A percentile compares a stretch with the other conserved stretches of the same genome.
Conservation (phyloP, 2,329 filamentous ascomycete genomes). For the Pezicula neosporulosa region DNA sequence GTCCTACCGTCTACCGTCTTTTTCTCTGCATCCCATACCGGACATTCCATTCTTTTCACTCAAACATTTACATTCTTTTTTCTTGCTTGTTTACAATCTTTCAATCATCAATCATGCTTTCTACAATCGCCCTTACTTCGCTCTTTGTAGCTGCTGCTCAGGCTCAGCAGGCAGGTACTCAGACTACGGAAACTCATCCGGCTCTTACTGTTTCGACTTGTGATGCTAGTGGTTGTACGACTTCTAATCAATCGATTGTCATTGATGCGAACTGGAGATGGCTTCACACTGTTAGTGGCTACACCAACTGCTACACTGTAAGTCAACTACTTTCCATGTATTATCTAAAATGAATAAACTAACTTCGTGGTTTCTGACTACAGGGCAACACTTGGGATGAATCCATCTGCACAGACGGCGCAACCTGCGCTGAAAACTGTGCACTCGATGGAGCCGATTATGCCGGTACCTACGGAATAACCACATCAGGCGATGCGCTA, state of each 20-base stretch:
- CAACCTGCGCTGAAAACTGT: conserved; percentile 45
- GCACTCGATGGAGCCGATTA: conserved; percentile 54
- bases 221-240: conserved; percentile 43
- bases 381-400: conserved; percentile 32
- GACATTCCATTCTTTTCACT: not conserved
- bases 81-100: not conserved
- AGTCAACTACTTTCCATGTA: too few relatives aligned
- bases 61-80: too few relatives aligned
- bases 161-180: conserved; percentile 46
- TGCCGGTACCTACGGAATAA: conserved; percentile 49
- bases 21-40: not conserved
- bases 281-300: conserved; percentile 45
- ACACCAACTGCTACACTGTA: conserved; percentile 37
- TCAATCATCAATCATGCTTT: conserved; percentile 28
- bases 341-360: too few relatives aligned
- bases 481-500: conserved; percentile 47
- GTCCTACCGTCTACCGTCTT: not conserved
- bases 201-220: conserved; percentile 49
- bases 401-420: conserved; percentile 39
- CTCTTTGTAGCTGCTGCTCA: conserved; percentile 39
- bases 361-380: too few relatives aligned
- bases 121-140: conserved; percentile 35
- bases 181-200: conserved; percentile 46
- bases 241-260: conserved; percentile 44
- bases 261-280: conserved; percentile 59